Base-by-base conservation (phyloP, 306 rosid genomes). In the Ormosia semicastrata region DNA sequence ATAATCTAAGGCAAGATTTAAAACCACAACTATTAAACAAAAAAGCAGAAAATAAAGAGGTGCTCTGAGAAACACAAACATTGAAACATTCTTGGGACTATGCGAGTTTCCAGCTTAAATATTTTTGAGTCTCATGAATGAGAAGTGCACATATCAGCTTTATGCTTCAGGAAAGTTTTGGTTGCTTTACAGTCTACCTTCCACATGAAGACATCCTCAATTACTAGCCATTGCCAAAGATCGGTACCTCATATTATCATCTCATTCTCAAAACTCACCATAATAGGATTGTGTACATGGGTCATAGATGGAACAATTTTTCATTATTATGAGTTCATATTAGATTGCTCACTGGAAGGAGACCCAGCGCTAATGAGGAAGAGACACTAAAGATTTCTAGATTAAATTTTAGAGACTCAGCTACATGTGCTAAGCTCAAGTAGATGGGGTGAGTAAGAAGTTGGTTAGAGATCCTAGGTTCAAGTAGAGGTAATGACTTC, bases 1-100 rank as follows among this genome's bases (percentile, higher is more conserved):
- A 49, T n/a, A 15, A 73, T 58, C 72, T 78, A 66, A 57, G 29
- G 66, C 68, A 77, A 76, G 53, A 36, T 39, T 37, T 46, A 76
- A 36, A 11, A 41, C 65, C 37, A 53, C 33, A 40, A 69, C 74
- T 67, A 50, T n/a, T 17, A 84, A 79, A 70, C 17, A 34, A 79
- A n/a, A 34, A 43, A 24, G 32, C 11, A 24, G 71, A 44, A 37
- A 18, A 65, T 3, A 39, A 0, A 39, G 49, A 37, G 49, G 13
- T 4, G 44, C 13, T 13, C 34, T 0, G 14, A 63, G 46, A 36
- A 63, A 33, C 44, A 36, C 17, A 58, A 14, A 63, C 8, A 11
- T 34, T 5, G 8, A 4, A 7, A 63, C 43, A 13, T 13, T 13
- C 34, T 63, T 63, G 69, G 6, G 29, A 63, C 69, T 13, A 9